Evolutionary conservation across 257 asterid genomes (phyloP).

Genomic region (Fraxinus anomala): DNA sequence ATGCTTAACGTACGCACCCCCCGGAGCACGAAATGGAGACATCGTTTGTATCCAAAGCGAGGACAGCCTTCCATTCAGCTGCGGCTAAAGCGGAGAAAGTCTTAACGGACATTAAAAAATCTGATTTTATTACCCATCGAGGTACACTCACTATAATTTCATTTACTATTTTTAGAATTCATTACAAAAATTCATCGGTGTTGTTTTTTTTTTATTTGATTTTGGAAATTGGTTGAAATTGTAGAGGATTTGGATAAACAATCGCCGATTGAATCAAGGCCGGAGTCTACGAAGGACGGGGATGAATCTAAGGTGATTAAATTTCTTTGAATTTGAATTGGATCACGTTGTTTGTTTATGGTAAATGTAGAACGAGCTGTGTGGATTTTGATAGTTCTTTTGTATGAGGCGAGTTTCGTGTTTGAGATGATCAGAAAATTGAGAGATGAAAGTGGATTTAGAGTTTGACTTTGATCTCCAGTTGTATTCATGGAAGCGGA

Average conservation of each 20-base stretch:
- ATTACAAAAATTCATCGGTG: conserved; percentile 14
- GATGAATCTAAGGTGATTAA: conserved; percentile 56
- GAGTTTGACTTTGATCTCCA: conserved; percentile 20
- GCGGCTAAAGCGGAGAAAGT: conserved; percentile 99
- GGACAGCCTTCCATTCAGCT: conserved; percentile 95
- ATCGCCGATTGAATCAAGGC: conserved; percentile 49
- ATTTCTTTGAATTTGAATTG: conserved; percentile 19
- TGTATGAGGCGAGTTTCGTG: background rate
- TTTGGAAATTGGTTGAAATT: conserved; percentile 27
- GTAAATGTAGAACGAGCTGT: conserved; percentile 32
- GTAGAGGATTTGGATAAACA: conserved; percentile 58
- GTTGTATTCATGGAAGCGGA: conserved; percentile 21
- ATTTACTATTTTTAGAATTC: conserved; percentile 49
- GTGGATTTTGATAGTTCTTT: background rate
- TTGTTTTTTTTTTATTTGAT: conserved; percentile 13
- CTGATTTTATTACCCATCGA: conserved; percentile 60
- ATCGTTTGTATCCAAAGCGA: conserved; percentile 83
- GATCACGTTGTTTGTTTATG: conserved; percentile 8
- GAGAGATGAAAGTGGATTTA: conserved; percentile 28
- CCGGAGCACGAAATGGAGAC: conserved; percentile 68
- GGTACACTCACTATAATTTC: conserved; percentile 40
- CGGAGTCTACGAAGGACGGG: conserved; percentile 46
- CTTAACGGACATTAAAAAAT: conserved; percentile 81
- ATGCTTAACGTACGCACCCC: conserved; percentile 29
- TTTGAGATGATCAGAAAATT: conserved; percentile 23